These are phyloP conservation scores for Pseudomonodictys pantanalensis DNA, from an alignment of 495 filamentous ascomycete species.

Conservation along the genomic window DNA sequence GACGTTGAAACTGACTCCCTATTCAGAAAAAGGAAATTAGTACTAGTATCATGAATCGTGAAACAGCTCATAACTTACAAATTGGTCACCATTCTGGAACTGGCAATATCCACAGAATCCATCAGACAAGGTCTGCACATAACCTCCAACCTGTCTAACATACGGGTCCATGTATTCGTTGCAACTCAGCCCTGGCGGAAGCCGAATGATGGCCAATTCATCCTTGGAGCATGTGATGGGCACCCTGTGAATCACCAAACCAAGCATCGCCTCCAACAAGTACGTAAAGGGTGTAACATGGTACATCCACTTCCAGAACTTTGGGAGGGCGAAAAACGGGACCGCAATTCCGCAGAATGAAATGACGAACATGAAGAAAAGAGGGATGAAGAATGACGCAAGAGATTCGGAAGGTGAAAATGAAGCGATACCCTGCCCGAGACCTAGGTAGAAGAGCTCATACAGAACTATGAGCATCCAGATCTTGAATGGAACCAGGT, in stretches of 20 bases:
- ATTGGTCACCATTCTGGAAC: constrained; percentile 35
- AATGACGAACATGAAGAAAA: constrained; percentile 52
- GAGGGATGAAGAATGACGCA: constrained; percentile 53
- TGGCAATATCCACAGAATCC: constrained; percentile 36
- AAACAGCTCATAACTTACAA: constrained; percentile 1
- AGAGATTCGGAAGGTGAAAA: constrained; percentile 56
- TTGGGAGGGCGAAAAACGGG: constrained; percentile 57
- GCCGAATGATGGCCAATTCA: constrained; percentile 30
- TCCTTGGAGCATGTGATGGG: constrained; percentile 22
- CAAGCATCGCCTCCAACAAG: constrained; percentile 50
- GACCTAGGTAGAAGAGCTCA: constrained; percentile 49
- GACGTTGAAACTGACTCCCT: background rate
- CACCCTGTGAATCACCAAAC: constrained; percentile 45
- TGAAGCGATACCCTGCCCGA: constrained; percentile 54
- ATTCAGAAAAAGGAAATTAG: background rate
- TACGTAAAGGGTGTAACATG: constrained; percentile 65
- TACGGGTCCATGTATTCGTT: constrained; percentile 20
- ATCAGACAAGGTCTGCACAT: constrained; percentile 24
- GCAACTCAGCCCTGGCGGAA: constrained; percentile 25
- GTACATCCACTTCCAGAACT: constrained; percentile 80
- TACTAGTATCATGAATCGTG: constrained; percentile 27
- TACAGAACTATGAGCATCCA: constrained; percentile 50
- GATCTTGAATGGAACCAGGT: constrained; percentile 45
- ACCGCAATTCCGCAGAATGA: constrained; percentile 59
- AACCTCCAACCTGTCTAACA: constrained; percentile 26